Percentiles rank a stretch among this genome's conserved stretches.
phyloP scores from a whole-genome alignment of 2,329 filamentous ascomycete genomes.

The Simplicillium aogashimaense region DNA sequence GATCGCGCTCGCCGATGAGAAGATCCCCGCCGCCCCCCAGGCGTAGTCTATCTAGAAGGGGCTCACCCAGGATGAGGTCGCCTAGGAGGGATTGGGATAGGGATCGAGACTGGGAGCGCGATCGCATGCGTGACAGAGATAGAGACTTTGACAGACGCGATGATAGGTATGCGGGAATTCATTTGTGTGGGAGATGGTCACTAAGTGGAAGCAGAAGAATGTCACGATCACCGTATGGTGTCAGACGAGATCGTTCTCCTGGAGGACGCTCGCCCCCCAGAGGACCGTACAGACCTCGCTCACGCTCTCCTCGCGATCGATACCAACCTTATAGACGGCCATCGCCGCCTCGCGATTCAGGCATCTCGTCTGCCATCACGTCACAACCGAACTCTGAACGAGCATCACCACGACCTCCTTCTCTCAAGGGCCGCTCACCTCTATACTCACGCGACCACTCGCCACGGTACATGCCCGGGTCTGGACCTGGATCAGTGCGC shows the following conservation, averaged over 20 bases:
- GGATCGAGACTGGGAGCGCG: conserved; percentile 18
- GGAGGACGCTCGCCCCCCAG: conserved; percentile 27
- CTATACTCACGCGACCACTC: conserved; percentile 31
- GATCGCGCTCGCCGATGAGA: conserved; percentile 24
- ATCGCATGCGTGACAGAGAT: conserved; percentile 16
- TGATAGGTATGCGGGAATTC: conserved; percentile 20
- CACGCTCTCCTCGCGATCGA: conserved; percentile 36
- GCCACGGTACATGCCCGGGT: conserved; percentile 16
- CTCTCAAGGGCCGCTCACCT: conserved; percentile 36
- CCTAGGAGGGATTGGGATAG: conserved; percentile 24
- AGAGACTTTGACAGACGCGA: conserved; percentile 30
- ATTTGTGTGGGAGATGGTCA: background rate
- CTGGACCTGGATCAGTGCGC: conserved; percentile 14
- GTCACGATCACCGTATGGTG: conserved; percentile 40
- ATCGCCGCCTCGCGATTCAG: conserved; percentile 38
- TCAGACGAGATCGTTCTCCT: conserved; percentile 20
- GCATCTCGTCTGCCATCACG: conserved; percentile 37
- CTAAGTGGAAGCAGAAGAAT: conserved; percentile 29
- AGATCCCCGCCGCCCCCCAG: conserved; percentile 21
- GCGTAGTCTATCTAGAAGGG: conserved; percentile 25
- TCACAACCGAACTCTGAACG: conserved; percentile 41
- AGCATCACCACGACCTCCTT: conserved; percentile 41
- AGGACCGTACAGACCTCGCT: conserved; percentile 40
- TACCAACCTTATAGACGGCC: conserved; percentile 34
- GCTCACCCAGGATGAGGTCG: conserved; percentile 20